Percentiles rank a stretch among this genome's conserved stretches.
Evolutionary conservation across 1,139 yeast genomes (phyloP).

Genomic region (Geotrichum australiense): DNA sequence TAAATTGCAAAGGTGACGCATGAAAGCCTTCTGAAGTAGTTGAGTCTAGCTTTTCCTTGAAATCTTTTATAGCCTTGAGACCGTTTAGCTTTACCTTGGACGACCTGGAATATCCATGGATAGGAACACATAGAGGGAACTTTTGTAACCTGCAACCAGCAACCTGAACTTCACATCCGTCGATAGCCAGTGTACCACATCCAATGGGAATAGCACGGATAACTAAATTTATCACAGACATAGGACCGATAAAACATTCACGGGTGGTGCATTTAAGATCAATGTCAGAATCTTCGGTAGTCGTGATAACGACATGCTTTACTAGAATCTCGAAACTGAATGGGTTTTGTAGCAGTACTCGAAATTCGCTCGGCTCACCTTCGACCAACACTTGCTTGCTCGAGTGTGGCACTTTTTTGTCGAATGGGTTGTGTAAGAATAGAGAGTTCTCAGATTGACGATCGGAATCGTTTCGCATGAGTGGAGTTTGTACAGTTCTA

Average conservation of each 20-base stretch:
- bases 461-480: neutral
- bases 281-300: slow-evolving; percentile 19
- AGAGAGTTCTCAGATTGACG: slow-evolving; percentile 16
- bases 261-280: slow-evolving; percentile 21
- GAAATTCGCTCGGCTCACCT: slow-evolving; percentile 40
- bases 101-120: neutral
- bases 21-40: slow-evolving; percentile 1
- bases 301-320: slow-evolving; percentile 38
- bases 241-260: slow-evolving; percentile 38
- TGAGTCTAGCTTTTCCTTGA: neutral
- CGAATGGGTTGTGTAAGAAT: slow-evolving; percentile 39
- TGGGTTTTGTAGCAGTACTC: slow-evolving; percentile 67
- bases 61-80: neutral
- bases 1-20: slow-evolving; percentile 17
- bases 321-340: slow-evolving; percentile 67
- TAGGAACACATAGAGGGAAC: slow-evolving; percentile 30
- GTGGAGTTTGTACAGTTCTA: neutral
- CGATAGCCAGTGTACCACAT: slow-evolving; percentile 38
- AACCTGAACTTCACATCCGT: slow-evolving; percentile 42
- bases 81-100: neutral
- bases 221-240: slow-evolving; percentile 36
- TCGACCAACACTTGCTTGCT: slow-evolving; percentile 36
- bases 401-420: slow-evolving; percentile 22
- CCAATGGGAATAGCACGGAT: slow-evolving; percentile 41
- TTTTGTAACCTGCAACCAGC: slow-evolving; percentile 38